These are phyloP conservation scores for Alternaria sp. DNA, from an alignment of 2,329 filamentous ascomycete genomes.

Conservation along the genomic window DNA sequence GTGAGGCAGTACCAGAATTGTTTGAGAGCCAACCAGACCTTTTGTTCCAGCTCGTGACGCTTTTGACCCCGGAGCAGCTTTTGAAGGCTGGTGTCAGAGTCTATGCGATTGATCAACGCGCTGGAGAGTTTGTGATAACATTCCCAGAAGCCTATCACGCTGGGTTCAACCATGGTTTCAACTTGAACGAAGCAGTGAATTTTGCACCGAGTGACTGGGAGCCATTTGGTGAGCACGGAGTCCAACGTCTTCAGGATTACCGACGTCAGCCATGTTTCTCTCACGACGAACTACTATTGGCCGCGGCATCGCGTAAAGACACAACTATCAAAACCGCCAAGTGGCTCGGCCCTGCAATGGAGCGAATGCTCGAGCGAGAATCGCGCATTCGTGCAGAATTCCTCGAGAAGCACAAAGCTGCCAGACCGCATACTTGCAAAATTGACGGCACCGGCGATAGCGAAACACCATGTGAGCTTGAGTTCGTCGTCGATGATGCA, in stretches of 20 bases:
- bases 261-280: constrained; percentile 95
- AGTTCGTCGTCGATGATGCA: constrained; percentile 60
- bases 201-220: constrained; percentile 97
- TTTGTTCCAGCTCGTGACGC: constrained; percentile 94
- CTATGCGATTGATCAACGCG: constrained; percentile 93
- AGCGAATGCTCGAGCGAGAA: constrained; percentile 80
- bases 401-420: constrained; percentile 68
- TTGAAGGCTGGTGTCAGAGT: constrained; percentile 92
- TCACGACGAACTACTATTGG: constrained; percentile 92
- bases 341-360: constrained; percentile 89
- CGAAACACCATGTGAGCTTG: constrained; percentile 39
- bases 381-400: constrained; percentile 73
- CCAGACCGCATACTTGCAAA: constrained; percentile 44
- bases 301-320: constrained; percentile 79
- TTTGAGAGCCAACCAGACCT: constrained; percentile 98
- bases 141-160: constrained; percentile 98
- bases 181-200: constrained; percentile 98
- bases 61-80: constrained; percentile 90
- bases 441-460: constrained; percentile 62
- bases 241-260: constrained; percentile 86
- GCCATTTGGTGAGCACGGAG: constrained; percentile 84
- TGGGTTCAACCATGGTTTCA: constrained; percentile 97
- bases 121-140: constrained; percentile 94
- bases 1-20: constrained; percentile 90
- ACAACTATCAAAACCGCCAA: constrained; percentile 88